Conservation (phyloP, 2,329 filamentous ascomycete species). For the Ceratocystis alfenasii region DNA sequence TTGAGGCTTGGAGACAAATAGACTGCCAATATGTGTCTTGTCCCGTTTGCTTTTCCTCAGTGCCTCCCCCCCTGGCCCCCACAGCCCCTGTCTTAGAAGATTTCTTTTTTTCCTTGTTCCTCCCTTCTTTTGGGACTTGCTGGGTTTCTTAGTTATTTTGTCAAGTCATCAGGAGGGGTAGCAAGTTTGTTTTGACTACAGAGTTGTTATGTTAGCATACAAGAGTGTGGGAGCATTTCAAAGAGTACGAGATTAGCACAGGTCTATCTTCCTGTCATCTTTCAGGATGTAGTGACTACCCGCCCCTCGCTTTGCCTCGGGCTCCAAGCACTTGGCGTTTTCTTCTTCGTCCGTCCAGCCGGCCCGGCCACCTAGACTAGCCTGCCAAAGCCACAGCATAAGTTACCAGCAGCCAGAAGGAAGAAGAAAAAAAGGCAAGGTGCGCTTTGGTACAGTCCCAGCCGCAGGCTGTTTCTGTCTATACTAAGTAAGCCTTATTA, state of each 20-base stretch:
- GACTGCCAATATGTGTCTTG: neutral
- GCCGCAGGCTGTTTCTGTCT: neutral
- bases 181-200: slow-evolving; percentile 5
- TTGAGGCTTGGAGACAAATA: neutral
- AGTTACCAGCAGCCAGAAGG: neutral
- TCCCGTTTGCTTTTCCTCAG: neutral
- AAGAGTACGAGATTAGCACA: neutral
- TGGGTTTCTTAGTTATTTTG: neutral
- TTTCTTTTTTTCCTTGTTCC: neutral
- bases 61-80: neutral
- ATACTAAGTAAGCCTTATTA: neutral
- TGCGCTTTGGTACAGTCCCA: neutral
- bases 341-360: neutral
- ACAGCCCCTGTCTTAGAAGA: neutral
- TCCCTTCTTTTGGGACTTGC: neutral
- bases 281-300: neutral
- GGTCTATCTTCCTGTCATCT: neutral
- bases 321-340: neutral
- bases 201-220: too few relatives aligned
- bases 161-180: neutral
- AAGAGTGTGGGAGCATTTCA: too few relatives aligned
- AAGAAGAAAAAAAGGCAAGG: neutral
- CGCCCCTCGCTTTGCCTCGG: neutral
- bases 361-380: neutral
- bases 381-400: neutral